Percentiles rank a stretch among this genome's conserved stretches.
These are phyloP conservation scores for Poa pratensis DNA, from an alignment of 176 grass and related monocot genomes.

Conservation along the genomic window DNA sequence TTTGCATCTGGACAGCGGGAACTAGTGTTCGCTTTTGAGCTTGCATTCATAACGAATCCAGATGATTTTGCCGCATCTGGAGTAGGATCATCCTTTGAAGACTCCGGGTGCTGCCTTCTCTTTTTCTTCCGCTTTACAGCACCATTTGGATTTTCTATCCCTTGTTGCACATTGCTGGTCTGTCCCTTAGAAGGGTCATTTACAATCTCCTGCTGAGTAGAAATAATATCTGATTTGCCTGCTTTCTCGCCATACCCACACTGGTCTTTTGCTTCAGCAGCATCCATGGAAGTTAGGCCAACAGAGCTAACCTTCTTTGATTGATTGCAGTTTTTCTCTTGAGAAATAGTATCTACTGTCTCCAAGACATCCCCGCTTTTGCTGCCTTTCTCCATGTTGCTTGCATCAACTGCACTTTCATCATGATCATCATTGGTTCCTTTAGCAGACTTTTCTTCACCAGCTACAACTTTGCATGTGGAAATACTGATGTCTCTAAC, in stretches of 20 bases:
- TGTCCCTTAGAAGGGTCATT: conserved; percentile 37
- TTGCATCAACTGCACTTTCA: conserved; percentile 35
- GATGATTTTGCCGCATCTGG: conserved; percentile 42
- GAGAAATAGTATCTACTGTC: conserved; percentile 45
- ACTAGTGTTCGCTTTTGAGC: conserved; percentile 31
- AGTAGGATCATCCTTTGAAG: conserved; percentile 46
- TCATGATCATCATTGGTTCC: conserved; percentile 37
- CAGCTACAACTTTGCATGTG: conserved; percentile 30
- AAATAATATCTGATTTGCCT: conserved; percentile 29
- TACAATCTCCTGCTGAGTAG: conserved; percentile 40
- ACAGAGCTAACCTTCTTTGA: conserved; percentile 49
- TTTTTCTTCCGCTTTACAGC: conserved; percentile 69
- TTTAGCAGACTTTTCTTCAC: conserved; percentile 34
- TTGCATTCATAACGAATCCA: conserved; percentile 35
- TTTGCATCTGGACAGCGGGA: conserved; percentile 31
- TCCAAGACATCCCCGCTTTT: conserved; percentile 40
- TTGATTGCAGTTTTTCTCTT: conserved; percentile 50
- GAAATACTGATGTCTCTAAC: conserved; percentile 23
- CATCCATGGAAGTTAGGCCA: conserved; percentile 36
- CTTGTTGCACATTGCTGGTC: conserved; percentile 44
- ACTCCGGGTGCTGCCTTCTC: conserved; percentile 39
- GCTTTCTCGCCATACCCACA: conserved; percentile 33
- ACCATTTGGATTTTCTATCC: conserved; percentile 45
- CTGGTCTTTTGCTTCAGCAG: conserved; percentile 41
- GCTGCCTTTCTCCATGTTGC: conserved; percentile 37